Base-by-base conservation (phyloP, 2,329 filamentous ascomycete species). In the Hymenotorrendiella dingleyae region DNA sequence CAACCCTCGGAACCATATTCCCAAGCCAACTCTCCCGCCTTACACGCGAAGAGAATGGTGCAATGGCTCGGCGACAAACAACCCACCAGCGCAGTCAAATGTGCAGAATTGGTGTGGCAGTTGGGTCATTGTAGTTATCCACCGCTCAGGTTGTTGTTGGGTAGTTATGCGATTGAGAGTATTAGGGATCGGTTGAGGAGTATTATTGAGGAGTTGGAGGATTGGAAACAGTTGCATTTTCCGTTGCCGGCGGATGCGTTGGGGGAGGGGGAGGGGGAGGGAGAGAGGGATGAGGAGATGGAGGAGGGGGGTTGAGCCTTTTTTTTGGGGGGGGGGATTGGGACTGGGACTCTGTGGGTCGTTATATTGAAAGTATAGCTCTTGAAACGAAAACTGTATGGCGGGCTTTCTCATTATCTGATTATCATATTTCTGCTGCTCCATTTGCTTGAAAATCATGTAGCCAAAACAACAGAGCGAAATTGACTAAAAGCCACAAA, bases 61-160 rank as follows among this genome's bases (percentile, higher is more conserved):
- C 88, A 94, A 64, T 97, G 93, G 93, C 72, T 97, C 16, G 87
- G 86, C 12, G 88, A 96, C 59, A 79, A 87, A 48, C 91, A 97
- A 64, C 91, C 91, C 4, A 93, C 89, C 10, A 94, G 87, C 62
- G 88, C 88, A 1, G 83, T 95, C 42, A 95, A 94, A 65, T 91
- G 89, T 47, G 89, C 89, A 3, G 89, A 97, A 68, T 68, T 97
- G 43, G 83, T 95, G 6, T 97, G 93, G 93, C 82, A 96, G 69
- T 68, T 97, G 32, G 93, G 84, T 0, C 93, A 97, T 69, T 97
- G 91, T 67, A 84, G 81, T n/a, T 96, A 89, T 61, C 93, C 93
- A 37, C 93, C 93, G 0, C 63, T 97, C 50, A 71, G 93, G 24
- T 66, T 98, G 45, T 69, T 96, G n/a, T 66, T 97, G 19, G 93